Evolutionary conservation across 495 filamentous ascomycete genomes (phyloP).

Genomic region (Tuber indicum): DNA sequence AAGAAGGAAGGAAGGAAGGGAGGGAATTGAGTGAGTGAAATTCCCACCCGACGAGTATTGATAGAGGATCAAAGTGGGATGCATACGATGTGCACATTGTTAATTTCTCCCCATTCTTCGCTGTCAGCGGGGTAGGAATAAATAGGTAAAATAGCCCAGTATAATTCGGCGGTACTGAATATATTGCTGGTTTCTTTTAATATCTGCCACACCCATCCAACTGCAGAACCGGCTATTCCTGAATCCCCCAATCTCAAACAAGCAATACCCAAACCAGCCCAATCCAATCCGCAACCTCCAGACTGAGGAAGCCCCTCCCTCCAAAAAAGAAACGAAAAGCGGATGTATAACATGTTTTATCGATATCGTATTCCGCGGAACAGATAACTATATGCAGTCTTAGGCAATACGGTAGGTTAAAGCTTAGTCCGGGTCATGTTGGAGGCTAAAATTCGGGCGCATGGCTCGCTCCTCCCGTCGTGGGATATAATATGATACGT

Average conservation of each 20-base stretch:
- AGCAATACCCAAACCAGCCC: not conserved
- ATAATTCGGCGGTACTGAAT: not conserved
- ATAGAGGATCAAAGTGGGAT: not conserved
- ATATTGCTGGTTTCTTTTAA: not conserved
- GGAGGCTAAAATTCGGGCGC: not conserved
- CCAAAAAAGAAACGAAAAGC: not conserved
- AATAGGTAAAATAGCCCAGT: not conserved
- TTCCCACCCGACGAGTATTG: not conserved
- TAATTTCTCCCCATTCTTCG: not conserved
- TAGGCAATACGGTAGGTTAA: not conserved
- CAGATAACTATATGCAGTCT: not conserved
- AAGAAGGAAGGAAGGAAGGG: not conserved
- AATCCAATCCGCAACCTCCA: not conserved
- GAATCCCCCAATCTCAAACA: not conserved
- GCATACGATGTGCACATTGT: not conserved
- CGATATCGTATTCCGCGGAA: not conserved
- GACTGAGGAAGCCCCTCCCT: not conserved
- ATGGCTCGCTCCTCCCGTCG: not conserved
- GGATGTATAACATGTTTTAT: not conserved
- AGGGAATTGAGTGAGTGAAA: not conserved
- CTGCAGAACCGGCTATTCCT: not conserved
- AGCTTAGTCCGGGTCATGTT: not conserved
- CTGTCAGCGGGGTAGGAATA: not conserved
- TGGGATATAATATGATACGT: not conserved
- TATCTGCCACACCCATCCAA: not conserved